phyloP scores from a whole-genome alignment of 305 asterid species.

The Rubia balearica region DNA sequence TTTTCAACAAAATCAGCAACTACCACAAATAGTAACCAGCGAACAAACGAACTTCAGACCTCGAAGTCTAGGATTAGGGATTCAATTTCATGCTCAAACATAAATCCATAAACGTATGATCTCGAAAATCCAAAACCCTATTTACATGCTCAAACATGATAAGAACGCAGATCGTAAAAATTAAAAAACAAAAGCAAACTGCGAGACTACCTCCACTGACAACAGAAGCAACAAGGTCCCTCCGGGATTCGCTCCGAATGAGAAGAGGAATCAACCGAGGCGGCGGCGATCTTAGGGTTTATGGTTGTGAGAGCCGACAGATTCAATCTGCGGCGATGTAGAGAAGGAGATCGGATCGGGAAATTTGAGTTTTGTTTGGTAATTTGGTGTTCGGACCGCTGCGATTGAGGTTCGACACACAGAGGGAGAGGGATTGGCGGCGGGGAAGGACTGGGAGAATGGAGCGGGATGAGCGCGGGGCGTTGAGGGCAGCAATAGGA shows the following conservation, averaged over 20 bases:
- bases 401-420: not conserved
- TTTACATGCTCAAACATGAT: too few species aligned
- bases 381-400: not conserved
- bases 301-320: not conserved
- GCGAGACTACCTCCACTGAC: not conserved
- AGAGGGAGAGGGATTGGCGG: not conserved
- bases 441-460: not conserved
- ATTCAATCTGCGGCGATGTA: too few species aligned
- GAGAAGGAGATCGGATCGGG: not conserved
- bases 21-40: not conserved
- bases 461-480: not conserved
- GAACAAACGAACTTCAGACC: not conserved
- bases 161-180: too few species aligned
- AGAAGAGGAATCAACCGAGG: not conserved
- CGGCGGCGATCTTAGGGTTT: not conserved
- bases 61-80: too few species aligned
- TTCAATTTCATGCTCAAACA: too few species aligned
- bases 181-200: not conserved
- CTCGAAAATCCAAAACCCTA: too few species aligned
- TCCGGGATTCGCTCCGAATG: not conserved
- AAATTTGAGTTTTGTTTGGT: not conserved
- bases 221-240: not conserved
- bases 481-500: not conserved
- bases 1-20: not conserved
- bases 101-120: not conserved